A percentile compares a stretch with the other conserved stretches of the same genome.
phyloP scores from a whole-genome alignment of 2,329 filamentous ascomycete species.

The Sphaceloma murrayae region DNA sequence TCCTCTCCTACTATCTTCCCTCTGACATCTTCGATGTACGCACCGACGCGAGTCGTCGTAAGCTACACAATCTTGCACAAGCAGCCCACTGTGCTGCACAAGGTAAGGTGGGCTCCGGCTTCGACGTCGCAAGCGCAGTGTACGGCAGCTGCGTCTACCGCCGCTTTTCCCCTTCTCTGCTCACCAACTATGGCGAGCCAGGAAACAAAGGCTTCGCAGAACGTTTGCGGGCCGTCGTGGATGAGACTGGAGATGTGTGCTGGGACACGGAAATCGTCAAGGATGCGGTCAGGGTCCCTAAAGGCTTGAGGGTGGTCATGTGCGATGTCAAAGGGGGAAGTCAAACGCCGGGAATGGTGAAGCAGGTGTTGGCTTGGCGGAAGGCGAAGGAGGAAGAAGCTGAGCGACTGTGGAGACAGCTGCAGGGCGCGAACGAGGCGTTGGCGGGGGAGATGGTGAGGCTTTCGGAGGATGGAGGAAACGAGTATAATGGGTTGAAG shows the following conservation, averaged over 20 bases:
- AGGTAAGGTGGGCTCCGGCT: slow-evolving; percentile 91
- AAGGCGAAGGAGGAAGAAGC: slow-evolving; percentile 55
- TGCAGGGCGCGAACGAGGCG: slow-evolving; percentile 65
- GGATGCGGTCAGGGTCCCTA: slow-evolving; percentile 59
- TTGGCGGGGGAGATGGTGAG: slow-evolving; percentile 56
- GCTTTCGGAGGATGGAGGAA: slow-evolving; percentile 41
- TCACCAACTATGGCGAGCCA: slow-evolving; percentile 57
- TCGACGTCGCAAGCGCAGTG: slow-evolving; percentile 87
- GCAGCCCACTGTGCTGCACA: slow-evolving; percentile 91
- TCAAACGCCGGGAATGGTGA: slow-evolving; percentile 92
- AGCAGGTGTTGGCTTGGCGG: slow-evolving; percentile 77
- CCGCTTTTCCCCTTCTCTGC: slow-evolving; percentile 75
- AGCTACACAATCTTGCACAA: slow-evolving; percentile 87
- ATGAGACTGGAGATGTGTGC: slow-evolving; percentile 43
- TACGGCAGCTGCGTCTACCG: slow-evolving; percentile 86
- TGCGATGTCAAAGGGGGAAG: slow-evolving; percentile 93
- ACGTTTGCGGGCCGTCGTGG: slow-evolving; percentile 55
- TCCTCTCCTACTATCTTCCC: slow-evolving; percentile 67
- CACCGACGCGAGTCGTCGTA: slow-evolving; percentile 45
- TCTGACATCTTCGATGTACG: slow-evolving; percentile 46
- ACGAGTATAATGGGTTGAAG: slow-evolving; percentile 45
- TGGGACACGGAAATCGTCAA: slow-evolving; percentile 78
- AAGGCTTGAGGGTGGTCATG: slow-evolving; percentile 71
- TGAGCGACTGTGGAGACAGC: slow-evolving; percentile 58
- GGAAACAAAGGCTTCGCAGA: slow-evolving; percentile 57